Evolutionary conservation across 2,329 filamentous ascomycete species (phyloP).

Genomic region (Aspergillus brasiliensis): DNA sequence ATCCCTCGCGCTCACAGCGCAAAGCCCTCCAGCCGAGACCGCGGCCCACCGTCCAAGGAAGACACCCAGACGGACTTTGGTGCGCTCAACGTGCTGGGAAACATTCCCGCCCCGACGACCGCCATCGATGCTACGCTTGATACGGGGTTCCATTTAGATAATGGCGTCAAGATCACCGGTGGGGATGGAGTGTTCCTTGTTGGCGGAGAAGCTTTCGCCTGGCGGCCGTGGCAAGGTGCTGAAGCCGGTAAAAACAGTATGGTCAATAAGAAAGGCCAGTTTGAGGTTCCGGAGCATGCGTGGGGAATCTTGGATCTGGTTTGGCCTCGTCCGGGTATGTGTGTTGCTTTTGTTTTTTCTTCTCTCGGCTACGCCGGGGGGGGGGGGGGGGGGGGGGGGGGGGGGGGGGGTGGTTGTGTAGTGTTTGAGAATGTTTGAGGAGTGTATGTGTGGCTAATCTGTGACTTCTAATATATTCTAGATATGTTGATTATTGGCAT

Average conservation of each 20-base stretch:
- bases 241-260: conserved; percentile 51
- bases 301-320: conserved; percentile 77
- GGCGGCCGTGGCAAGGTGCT: conserved; percentile 73
- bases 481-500: conserved; percentile 74
- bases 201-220: conserved; percentile 83
- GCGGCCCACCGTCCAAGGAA: conserved; percentile 63
- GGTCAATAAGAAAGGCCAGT: conserved; percentile 76
- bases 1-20: conserved; percentile 36
- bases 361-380: not conserved
- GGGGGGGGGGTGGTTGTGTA: not conserved
- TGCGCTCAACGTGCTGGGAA: conserved; percentile 75
- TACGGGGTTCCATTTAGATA: conserved; percentile 86
- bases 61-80: conserved; percentile 71
- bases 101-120: conserved; percentile 74
- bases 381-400: no score
- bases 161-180: conserved; percentile 69
- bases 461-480: conserved; percentile 6
- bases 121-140: conserved; percentile 78
- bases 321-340: conserved; percentile 85
- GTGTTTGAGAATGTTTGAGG: not conserved
- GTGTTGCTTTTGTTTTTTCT: conserved; percentile 12
- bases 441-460: not conserved
- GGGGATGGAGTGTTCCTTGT: conserved; percentile 77
- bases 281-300: conserved; percentile 69
- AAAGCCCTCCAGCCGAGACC: conserved; percentile 53